These are phyloP conservation scores for Mangifera indica DNA, from an alignment of 345 rosid genomes.

Conservation along the genomic window DNA sequence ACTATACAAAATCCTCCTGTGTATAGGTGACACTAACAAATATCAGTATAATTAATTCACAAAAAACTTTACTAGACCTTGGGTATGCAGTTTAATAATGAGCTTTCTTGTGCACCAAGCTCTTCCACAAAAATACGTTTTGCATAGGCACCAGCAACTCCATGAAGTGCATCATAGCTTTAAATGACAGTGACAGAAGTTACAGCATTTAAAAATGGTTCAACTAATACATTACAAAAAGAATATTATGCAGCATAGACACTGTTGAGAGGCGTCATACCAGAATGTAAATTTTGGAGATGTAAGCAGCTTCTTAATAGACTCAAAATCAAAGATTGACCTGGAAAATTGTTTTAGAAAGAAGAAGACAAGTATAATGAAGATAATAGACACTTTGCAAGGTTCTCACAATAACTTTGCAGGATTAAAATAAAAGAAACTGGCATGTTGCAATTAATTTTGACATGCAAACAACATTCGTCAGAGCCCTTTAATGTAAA, in stretches of 20 bases:
- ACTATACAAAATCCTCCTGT: too few species aligned
- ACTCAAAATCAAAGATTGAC: conserved; percentile 90
- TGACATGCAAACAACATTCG: not conserved
- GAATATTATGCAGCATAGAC: not conserved
- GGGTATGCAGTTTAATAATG: conserved; percentile 86
- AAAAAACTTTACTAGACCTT: conserved; percentile 51
- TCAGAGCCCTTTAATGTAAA: not conserved
- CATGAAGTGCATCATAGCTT: conserved; percentile 94
- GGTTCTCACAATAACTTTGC: not conserved
- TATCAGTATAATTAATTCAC: not conserved
- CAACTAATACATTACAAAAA: conserved; percentile 12
- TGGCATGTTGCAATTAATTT: conserved; percentile 3
- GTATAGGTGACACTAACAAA: conserved; percentile 1
- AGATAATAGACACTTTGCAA: not conserved
- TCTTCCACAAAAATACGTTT: conserved; percentile 90
- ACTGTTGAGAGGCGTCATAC: conserved; percentile 40
- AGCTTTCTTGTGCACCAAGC: conserved; percentile 83
- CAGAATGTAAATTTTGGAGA: conserved; percentile 91
- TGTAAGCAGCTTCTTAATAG: conserved; percentile 71
- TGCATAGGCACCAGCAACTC: conserved; percentile 98
- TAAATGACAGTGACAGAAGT: conserved; percentile 23
- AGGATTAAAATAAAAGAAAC: not conserved
- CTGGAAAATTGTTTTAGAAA: conserved; percentile 37
- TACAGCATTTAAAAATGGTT: conserved; percentile 10
- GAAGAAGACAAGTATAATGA: not conserved